Base-by-base conservation (phyloP, 768 basidiomycete species). In the Boletus pseudo-olivaceus region DNA sequence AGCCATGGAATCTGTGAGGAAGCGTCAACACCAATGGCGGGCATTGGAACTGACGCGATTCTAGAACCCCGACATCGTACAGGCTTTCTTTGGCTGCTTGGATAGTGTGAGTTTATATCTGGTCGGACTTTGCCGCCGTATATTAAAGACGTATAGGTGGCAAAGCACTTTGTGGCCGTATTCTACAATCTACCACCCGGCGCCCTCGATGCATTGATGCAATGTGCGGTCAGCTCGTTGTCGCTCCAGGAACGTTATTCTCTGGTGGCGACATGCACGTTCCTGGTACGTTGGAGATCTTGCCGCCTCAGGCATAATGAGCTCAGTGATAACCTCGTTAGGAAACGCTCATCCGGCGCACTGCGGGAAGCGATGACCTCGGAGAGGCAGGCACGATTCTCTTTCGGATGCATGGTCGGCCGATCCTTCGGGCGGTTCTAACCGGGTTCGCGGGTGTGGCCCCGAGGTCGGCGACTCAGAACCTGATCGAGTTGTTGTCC, bases 51-150 rank as follows among this genome's bases (percentile, higher is more conserved):
- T 68, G 51, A 71, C 41, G 9, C 11, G 27, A 23, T 45, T 20
- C 6, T 49, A 96, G 92, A 92, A 96, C 64, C 93, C 94, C 0
- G 94, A 96, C 67, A 82, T 96, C 27, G 90, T 93, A 15, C 92
- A 93, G 65, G 85, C 84, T 26, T 95, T 94, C 69, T 96, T 95
- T 71, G 78, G 78, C 9, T 94, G 85, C 65, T 79, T 90, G 76
- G 90, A 92, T 42, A 79, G 82, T 42, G 90, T 90, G 56, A 44
- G 80, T 75, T 17, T 27, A 29, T 33, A 23, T 20, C 29, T 43
- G 51, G 40, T 40, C 34, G 42, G 40, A 39, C 29, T 42, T 34
- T 35, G 4, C 7, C 15, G 32, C 3, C 15, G 17, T 46, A 19
- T 33, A 30, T 50, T 51, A n/a, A 56, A 20, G 27, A 27, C 29